Conservation (phyloP, 73 alveolate species). For the Halteria grandinella region DNA sequence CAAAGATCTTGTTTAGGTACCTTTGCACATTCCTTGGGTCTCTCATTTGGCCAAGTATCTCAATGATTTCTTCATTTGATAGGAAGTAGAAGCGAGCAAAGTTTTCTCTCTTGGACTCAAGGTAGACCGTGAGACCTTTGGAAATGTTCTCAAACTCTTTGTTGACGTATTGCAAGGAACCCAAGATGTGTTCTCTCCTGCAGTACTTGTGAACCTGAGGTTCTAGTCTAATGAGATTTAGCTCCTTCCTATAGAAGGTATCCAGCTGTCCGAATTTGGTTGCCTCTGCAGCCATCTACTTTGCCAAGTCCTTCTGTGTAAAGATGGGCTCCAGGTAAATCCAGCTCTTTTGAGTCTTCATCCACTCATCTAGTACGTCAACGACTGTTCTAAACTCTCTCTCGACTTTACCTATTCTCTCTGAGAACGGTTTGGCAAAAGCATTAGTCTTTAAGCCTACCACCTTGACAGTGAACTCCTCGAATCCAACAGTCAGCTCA, state of each 20-base stretch:
- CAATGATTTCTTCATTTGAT: slow-evolving; percentile 88
- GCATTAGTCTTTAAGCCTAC: slow-evolving; percentile 49
- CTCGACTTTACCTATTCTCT: slow-evolving; percentile 62
- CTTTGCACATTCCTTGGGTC: slow-evolving; percentile 84
- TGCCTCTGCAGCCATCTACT: slow-evolving; percentile 91
- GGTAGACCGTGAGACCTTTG: slow-evolving; percentile 80
- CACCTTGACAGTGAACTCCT: slow-evolving; percentile 63
- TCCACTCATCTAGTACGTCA: slow-evolving; percentile 96
- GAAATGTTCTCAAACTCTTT: slow-evolving; percentile 82
- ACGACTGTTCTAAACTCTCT: slow-evolving; percentile 60
- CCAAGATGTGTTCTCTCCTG: slow-evolving; percentile 69
- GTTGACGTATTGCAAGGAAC: slow-evolving; percentile 77
- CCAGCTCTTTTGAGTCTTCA: slow-evolving; percentile 91
- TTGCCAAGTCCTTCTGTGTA: slow-evolving; percentile 89
- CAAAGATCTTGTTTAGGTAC: slow-evolving; percentile 85
- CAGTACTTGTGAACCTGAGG: slow-evolving; percentile 93
- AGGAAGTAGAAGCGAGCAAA: slow-evolving; percentile 89
- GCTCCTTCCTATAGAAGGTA: slow-evolving; percentile 84
- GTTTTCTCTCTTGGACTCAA: slow-evolving; percentile 88
- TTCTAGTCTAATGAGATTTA: slow-evolving; percentile 76
- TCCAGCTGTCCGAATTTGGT: slow-evolving; percentile 87
- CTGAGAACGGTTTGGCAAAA: slow-evolving; percentile 52
- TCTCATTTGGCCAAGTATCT: slow-evolving; percentile 83
- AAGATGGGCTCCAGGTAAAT: slow-evolving; percentile 94
- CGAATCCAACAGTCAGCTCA: slow-evolving; percentile 55